Conservation (phyloP, 2,329 filamentous ascomycete genomes). For the Colletotrichum salicis region DNA sequence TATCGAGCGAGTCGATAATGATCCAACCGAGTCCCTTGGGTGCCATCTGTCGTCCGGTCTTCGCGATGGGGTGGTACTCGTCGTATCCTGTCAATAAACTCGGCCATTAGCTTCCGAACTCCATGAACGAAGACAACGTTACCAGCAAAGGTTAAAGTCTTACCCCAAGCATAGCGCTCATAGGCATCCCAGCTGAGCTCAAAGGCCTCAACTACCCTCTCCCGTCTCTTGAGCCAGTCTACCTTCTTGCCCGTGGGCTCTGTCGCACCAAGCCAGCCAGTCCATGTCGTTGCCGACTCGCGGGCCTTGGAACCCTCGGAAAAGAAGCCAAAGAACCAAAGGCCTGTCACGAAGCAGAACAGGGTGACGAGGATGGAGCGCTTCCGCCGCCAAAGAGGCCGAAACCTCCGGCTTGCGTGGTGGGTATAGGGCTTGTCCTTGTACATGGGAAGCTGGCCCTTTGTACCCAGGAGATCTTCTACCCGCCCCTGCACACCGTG, state of each 20-base stretch:
- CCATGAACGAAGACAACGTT: not conserved
- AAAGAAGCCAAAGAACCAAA: constrained; percentile 79
- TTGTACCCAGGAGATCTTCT: constrained; percentile 71
- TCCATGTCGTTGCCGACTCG: constrained; percentile 58
- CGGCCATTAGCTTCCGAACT: constrained; percentile 6
- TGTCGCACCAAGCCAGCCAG: constrained; percentile 64
- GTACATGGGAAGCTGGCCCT: constrained; percentile 84
- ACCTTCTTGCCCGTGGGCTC: constrained; percentile 55
- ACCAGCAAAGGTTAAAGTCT: constrained; percentile 45
- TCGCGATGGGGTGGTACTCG: constrained; percentile 85
- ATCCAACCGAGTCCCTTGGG: constrained; percentile 95
- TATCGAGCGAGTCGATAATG: constrained; percentile 95
- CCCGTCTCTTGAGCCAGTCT: constrained; percentile 82
- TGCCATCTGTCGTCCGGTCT: constrained; percentile 85
- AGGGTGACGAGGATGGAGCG: constrained; percentile 64
- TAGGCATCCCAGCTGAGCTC: constrained; percentile 93
- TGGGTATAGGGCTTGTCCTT: constrained; percentile 96
- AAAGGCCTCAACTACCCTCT: constrained; percentile 90
- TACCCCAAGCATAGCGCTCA: constrained; percentile 93
- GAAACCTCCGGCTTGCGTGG: constrained; percentile 67
- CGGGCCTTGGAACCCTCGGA: constrained; percentile 46
- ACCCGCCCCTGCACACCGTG: constrained; percentile 70
- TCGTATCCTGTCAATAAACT: constrained; percentile 72
- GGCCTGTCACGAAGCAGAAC: constrained; percentile 62
- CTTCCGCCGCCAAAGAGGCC: constrained; percentile 72